phyloP scores from a whole-genome alignment of 2,329 filamentous ascomycete genomes.

The Aspergillus texensis region DNA sequence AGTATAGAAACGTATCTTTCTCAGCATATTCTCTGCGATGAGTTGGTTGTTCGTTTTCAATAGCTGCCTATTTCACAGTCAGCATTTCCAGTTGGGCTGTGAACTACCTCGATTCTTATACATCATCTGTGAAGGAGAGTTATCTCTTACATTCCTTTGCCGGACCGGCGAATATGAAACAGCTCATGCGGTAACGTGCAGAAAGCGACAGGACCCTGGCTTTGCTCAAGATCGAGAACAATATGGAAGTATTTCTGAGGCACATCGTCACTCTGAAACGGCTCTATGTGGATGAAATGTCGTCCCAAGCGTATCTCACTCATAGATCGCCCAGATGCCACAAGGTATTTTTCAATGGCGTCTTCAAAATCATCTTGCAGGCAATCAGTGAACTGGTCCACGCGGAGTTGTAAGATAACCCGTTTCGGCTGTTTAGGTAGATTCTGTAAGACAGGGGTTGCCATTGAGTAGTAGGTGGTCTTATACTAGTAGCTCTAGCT shows the following conservation, averaged over 20 bases:
- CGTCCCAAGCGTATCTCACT: background rate
- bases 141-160: background rate
- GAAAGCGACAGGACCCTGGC: background rate
- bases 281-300: slow-evolving; percentile 1
- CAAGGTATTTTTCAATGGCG: background rate
- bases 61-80: background rate
- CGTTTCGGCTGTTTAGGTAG: background rate
- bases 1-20: background rate
- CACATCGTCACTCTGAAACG: background rate
- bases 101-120: background rate
- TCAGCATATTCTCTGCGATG: background rate
- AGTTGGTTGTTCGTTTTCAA: background rate
- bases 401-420: background rate
- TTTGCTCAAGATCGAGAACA: background rate
- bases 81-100: background rate
- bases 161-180: background rate
- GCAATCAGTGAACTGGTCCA: background rate
- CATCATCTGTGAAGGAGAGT: background rate
- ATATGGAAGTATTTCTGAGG: slow-evolving; percentile 3
- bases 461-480: background rate
- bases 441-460: background rate
- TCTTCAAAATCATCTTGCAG: background rate
- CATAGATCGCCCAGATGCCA: background rate
- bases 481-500: background rate
- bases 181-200: background rate